Evolutionary conservation across 225 moss, liverwort and hornwort species (phyloP).

Genomic region (Physcomitrellopsis africana): DNA sequence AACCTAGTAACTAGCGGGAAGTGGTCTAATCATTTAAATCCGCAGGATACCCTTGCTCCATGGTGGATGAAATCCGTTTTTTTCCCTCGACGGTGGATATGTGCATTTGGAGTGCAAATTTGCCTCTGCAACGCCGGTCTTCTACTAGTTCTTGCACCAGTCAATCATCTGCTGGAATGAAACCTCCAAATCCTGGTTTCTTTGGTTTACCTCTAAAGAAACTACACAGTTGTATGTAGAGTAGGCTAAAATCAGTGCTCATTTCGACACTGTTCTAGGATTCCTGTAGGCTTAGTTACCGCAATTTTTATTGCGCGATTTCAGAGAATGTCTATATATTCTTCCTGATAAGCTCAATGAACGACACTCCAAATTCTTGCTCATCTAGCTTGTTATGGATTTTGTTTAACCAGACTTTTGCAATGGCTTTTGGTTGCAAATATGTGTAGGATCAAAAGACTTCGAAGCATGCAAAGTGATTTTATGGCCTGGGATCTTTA

Average conservation of each 20-base stretch:
- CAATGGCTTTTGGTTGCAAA: no score
- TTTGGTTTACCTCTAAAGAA: slow-evolving; percentile 10
- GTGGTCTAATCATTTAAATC: slow-evolving; percentile 8
- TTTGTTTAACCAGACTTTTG: no score
- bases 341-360: no score
- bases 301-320: no score
- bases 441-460: no score
- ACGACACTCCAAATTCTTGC: no score
- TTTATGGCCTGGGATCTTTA: no score
- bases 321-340: no score
- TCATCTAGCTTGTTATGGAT: no score
- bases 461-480: no score
- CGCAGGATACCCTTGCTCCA: neutral
- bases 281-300: no score
- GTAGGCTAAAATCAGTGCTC: neutral
- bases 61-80: neutral
- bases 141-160: slow-evolving; percentile 11
- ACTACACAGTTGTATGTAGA: slow-evolving; percentile 1
- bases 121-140: neutral
- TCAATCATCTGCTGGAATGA: slow-evolving; percentile 8
- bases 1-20: neutral
- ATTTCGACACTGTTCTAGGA: no score
- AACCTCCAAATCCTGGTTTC: neutral
- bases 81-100: slow-evolving; percentile 3
- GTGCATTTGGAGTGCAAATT: neutral